Evolutionary conservation across 2,329 filamentous ascomycete species (phyloP).

Genomic region (Pseudogymnoascus sp.): DNA sequence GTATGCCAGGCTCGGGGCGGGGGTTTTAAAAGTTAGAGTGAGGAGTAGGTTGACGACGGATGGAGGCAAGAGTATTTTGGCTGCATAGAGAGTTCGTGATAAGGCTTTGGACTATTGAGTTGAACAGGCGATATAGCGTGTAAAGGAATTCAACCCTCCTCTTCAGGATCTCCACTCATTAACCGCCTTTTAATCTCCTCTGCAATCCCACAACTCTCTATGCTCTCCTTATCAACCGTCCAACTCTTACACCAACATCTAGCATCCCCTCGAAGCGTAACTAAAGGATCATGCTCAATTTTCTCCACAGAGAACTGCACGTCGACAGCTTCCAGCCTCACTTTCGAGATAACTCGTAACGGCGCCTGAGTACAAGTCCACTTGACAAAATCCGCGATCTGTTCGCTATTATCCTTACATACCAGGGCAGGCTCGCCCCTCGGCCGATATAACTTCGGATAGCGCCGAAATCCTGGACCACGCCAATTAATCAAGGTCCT

Average conservation of each 20-base stretch:
- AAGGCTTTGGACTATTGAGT: not conserved
- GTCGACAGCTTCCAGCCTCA: not conserved
- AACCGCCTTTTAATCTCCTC: not conserved
- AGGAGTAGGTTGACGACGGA: conserved; percentile 36
- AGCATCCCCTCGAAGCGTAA: not conserved
- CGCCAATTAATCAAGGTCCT: not conserved
- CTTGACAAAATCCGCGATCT: not conserved
- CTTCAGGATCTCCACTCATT: not conserved
- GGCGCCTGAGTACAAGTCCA: not conserved
- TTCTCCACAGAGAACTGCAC: not conserved
- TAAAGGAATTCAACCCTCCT: not conserved
- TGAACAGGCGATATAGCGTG: not conserved
- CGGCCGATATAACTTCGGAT: not conserved
- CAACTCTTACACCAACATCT: not conserved
- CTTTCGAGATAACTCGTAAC: not conserved
- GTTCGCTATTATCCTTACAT: not conserved
- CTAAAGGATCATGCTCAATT: not conserved
- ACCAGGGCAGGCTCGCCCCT: not conserved
- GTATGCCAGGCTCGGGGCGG: conserved; percentile 21
- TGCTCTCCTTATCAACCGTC: not conserved
- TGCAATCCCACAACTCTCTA: not conserved
- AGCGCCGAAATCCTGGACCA: not conserved
- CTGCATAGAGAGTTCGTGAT: conserved; percentile 9
- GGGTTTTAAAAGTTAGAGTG: conserved; percentile 33
- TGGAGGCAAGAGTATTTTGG: conserved; percentile 36